These are phyloP conservation scores for Hypoxylon sp. DNA, from an alignment of 2,329 filamentous ascomycete genomes.

Conservation along the genomic window DNA sequence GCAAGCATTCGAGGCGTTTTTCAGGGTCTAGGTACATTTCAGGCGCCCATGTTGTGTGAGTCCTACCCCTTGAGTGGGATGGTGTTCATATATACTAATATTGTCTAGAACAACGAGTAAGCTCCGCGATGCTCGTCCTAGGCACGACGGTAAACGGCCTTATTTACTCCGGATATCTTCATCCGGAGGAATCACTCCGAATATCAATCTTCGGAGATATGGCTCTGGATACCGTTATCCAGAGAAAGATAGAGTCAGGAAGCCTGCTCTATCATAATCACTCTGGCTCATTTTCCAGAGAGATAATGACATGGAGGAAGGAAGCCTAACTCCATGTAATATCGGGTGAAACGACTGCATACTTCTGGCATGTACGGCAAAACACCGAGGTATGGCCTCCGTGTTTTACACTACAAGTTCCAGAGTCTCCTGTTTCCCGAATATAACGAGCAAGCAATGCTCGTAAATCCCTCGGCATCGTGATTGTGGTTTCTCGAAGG, in stretches of 20 bases:
- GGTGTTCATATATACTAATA: constrained; percentile 25
- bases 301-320: constrained; percentile 11
- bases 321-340: constrained; percentile 21
- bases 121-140: constrained; percentile 51
- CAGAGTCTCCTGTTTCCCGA: constrained; percentile 23
- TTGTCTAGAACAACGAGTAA: constrained; percentile 32
- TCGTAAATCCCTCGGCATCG: constrained; percentile 23
- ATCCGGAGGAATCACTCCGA: constrained; percentile 22
- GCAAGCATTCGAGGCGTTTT: constrained; percentile 43
- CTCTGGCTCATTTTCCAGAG: constrained; percentile 12
- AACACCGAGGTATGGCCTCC: constrained; percentile 31
- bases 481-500: constrained; percentile 23
- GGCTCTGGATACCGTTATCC: constrained; percentile 14
- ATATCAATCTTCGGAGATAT: constrained; percentile 16
- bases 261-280: constrained; percentile 11
- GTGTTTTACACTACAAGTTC: constrained; percentile 22
- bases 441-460: constrained; percentile 22
- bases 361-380: constrained; percentile 21
- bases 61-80: background rate
- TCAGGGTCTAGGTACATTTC: constrained; percentile 28
- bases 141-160: constrained; percentile 56
- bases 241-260: constrained; percentile 21
- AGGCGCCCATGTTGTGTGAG: constrained; percentile 29
- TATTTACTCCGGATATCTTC: constrained; percentile 31
- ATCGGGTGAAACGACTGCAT: constrained; percentile 14